These are phyloP conservation scores for Aspergillus persii DNA, from an alignment of 2,329 filamentous ascomycete species.

Conservation along the genomic window DNA sequence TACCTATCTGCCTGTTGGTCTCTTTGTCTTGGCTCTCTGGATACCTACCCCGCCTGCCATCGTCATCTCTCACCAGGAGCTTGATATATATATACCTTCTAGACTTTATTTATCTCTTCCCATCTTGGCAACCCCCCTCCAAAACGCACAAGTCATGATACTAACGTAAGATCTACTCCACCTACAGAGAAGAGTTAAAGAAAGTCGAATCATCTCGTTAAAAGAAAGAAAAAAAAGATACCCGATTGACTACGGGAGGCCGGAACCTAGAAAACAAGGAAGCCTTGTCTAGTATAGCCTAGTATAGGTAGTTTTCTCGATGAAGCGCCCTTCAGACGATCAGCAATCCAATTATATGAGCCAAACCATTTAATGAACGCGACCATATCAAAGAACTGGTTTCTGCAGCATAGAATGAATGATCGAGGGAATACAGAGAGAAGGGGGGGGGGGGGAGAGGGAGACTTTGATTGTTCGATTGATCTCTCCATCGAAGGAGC, in stretches of 20 bases:
- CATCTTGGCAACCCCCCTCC: too few relatives aligned
- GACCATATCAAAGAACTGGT: neutral
- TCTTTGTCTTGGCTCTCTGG: neutral
- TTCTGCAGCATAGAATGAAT: too few relatives aligned
- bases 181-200: slow-evolving; percentile 70
- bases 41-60: neutral
- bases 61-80: neutral
- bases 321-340: neutral
- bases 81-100: neutral
- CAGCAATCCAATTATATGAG: neutral
- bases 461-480: neutral
- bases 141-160: neutral
- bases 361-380: neutral
- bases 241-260: neutral
- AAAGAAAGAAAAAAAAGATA: slow-evolving; percentile 36
- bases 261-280: neutral
- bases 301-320: neutral
- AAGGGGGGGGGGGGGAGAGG: neutral
- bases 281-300: neutral
- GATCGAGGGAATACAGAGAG: neutral
- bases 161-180: slow-evolving; percentile 3
- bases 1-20: slow-evolving; percentile 8
- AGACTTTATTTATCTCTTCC: neutral
- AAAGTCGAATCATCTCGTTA: slow-evolving; percentile 80
- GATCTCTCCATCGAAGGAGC: too few relatives aligned